Evolutionary conservation across 108 stramenopile species (phyloP).

Genomic region (Cyclotella atomus): DNA sequence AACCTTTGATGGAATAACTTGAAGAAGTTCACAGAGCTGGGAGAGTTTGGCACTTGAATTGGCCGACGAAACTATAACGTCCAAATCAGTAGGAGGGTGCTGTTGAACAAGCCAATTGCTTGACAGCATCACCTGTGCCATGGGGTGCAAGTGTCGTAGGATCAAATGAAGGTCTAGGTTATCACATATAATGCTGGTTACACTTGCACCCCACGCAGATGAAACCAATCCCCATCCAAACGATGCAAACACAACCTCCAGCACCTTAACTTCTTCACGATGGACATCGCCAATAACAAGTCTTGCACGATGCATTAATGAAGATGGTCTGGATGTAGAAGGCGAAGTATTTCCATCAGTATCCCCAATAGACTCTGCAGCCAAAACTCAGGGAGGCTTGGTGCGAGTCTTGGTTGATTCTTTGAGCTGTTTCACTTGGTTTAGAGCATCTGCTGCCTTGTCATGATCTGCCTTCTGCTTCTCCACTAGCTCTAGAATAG

Average conservation of each 20-base stretch:
- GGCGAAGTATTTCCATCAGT: background rate
- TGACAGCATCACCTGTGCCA: background rate
- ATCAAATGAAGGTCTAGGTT: background rate
- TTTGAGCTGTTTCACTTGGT: background rate
- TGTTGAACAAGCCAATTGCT: background rate
- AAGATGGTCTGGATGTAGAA: background rate
- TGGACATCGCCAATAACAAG: background rate
- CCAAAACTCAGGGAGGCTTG: background rate
- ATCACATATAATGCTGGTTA: background rate
- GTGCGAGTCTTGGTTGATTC: background rate
- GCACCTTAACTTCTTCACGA: background rate
- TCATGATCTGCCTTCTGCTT: background rate
- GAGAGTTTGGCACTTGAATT: too few relatives aligned
- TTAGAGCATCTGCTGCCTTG: background rate
- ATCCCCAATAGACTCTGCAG: background rate
- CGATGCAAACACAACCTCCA: background rate
- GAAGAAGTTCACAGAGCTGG: too few relatives aligned
- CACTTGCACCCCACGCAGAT: conserved; percentile 1
- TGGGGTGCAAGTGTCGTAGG: background rate
- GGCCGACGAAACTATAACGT: background rate
- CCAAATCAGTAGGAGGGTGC: background rate
- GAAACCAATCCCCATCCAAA: conserved; percentile 13
- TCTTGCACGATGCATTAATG: background rate
- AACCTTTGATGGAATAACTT: too few relatives aligned
- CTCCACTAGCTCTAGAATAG: background rate